A percentile compares a stretch with the other conserved stretches of the same genome.
Conservation (phyloP, 1,284 basidiomycete genomes). For the Irpex sp. region DNA sequence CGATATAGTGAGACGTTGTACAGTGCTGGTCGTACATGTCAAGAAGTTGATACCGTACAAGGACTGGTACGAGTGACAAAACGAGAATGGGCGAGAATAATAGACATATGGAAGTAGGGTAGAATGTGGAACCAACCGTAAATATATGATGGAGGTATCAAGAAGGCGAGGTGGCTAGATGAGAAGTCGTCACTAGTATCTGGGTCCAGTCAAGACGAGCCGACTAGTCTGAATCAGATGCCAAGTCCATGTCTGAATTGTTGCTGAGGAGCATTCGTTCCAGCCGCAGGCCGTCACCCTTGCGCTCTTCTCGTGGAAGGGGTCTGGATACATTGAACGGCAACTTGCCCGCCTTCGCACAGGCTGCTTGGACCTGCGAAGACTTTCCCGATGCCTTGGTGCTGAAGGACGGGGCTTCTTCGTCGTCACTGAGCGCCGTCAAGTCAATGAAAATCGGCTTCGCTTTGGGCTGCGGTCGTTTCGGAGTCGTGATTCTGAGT, state of each 20-base stretch:
- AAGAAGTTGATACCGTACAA: not conserved
- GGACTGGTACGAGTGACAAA: not conserved
- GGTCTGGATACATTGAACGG: not conserved
- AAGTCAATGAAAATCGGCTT: conserved; percentile 8
- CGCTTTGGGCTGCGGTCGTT: not conserved
- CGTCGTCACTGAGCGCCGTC: conserved; percentile 1
- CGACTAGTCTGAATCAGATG: not conserved
- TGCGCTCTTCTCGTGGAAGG: not conserved
- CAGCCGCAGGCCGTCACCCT: not conserved
- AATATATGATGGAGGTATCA: too few species aligned
- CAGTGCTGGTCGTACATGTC: too few species aligned
- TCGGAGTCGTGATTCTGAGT: not conserved
- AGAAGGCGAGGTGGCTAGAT: too few species aligned
- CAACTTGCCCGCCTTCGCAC: not conserved
- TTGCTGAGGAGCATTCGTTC: conserved; percentile 1
- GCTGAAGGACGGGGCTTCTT: not conserved
- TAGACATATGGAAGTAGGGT: not conserved
- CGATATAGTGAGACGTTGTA: too few species aligned
- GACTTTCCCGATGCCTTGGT: not conserved
- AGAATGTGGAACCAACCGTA: not conserved
- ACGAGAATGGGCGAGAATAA: not conserved
- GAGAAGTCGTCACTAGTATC: not conserved
- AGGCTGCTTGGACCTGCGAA: not conserved
- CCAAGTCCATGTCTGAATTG: not conserved
- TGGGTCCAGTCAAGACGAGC: not conserved